Conservation (phyloP, 2,329 filamentous ascomycete genomes). For the Diaporthe velutina region DNA sequence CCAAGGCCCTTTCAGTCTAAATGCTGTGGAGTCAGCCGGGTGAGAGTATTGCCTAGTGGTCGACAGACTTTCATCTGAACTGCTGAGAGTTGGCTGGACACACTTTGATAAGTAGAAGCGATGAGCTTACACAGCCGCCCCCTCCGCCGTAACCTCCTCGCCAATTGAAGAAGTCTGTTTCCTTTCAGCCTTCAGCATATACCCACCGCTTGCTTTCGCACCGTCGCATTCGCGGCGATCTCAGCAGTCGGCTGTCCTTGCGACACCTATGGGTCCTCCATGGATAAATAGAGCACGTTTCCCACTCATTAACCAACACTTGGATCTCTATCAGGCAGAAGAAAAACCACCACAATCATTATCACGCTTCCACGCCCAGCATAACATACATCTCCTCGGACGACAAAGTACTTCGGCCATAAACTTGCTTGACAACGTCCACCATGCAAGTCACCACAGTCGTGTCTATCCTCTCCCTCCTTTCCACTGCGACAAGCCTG, state of each 20-base stretch:
- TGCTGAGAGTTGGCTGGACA: conserved; percentile 4
- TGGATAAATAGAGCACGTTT: conserved; percentile 2
- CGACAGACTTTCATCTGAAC: conserved; percentile 1
- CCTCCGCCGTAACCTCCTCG: background rate
- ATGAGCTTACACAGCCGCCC: background rate
- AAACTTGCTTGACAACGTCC: background rate
- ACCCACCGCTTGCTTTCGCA: background rate
- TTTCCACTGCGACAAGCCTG: conserved; percentile 1
- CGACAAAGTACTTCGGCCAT: too few relatives aligned
- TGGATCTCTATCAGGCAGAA: background rate
- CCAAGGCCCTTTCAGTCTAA: background rate
- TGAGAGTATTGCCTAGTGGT: too few relatives aligned
- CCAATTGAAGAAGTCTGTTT: background rate
- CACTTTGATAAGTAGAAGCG: background rate
- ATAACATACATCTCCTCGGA: background rate
- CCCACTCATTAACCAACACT: background rate
- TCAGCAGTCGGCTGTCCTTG: background rate
- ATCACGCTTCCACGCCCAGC: background rate
- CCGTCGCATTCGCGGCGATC: background rate
- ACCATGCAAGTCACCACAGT: conserved; percentile 1
- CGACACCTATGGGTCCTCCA: background rate
- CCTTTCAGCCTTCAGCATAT: background rate
- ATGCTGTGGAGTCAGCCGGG: background rate
- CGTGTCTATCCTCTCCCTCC: background rate
- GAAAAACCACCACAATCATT: background rate